Conservation (phyloP, 208 protist species). For the Leishmania arabica region DNA sequence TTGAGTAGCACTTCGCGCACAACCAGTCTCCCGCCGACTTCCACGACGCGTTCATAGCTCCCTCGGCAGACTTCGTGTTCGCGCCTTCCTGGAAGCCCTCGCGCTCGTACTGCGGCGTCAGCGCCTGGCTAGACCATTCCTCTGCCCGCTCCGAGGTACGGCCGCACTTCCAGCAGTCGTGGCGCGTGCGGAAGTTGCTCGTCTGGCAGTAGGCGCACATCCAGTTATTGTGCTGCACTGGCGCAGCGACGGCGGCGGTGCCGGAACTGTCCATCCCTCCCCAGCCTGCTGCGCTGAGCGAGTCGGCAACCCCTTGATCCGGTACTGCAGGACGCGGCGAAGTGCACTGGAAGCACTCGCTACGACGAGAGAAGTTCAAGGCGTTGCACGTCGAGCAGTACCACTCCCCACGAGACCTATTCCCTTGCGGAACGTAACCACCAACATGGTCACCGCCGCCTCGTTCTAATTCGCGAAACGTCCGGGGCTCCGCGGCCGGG, state of each 20-base stretch:
- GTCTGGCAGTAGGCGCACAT: conserved; percentile 72
- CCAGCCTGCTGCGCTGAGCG: not conserved
- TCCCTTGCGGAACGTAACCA: conserved; percentile 5
- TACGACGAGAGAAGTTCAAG: conserved; percentile 75
- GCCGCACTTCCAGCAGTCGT: conserved; percentile 84
- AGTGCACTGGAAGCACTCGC: conserved; percentile 75
- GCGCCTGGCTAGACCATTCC: conserved; percentile 23
- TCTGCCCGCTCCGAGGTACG: conserved; percentile 32
- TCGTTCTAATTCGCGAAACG: conserved; percentile 32
- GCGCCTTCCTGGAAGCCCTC: conserved; percentile 76
- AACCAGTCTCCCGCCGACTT: conserved; percentile 69
- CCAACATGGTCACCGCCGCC: not conserved
- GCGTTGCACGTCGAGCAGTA: conserved; percentile 66
- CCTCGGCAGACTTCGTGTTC: conserved; percentile 36
- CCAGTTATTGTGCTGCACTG: conserved; percentile 77
- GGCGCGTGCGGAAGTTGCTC: conserved; percentile 87
- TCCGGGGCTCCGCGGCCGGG: conserved; percentile 51
- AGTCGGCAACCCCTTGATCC: not conserved
- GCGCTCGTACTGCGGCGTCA: conserved; percentile 53
- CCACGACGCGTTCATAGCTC: conserved; percentile 43
- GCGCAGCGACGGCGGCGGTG: not conserved
- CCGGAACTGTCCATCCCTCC: not conserved
- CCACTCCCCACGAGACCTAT: conserved; percentile 55
- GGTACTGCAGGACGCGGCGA: conserved; percentile 10
- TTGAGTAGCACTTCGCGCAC: conserved; percentile 86